Percentiles rank a stretch among this genome's conserved stretches.
phyloP scores from a whole-genome alignment of 495 filamentous ascomycete genomes.

The Aspergillus ellipticus region DNA sequence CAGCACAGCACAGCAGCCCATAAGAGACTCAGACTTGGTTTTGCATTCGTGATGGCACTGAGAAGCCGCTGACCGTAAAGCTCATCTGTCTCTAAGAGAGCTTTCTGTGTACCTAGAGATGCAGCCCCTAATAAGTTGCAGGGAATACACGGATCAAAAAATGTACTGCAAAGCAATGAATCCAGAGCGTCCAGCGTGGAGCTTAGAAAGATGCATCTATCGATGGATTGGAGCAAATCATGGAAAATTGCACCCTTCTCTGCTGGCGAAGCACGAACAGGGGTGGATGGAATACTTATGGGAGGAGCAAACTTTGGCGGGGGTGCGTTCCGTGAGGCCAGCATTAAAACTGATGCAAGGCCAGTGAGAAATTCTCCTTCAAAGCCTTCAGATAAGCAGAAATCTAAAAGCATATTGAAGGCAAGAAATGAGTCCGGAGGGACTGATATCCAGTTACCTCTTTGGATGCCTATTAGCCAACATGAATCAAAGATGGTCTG shows the following conservation, averaged over 20 bases:
- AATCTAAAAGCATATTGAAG: slow-evolving; percentile 12
- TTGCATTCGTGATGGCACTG: slow-evolving; percentile 1
- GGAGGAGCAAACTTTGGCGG: slow-evolving; percentile 11
- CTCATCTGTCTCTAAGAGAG: neutral
- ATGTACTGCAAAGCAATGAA: slow-evolving; percentile 21
- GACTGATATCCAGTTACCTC: slow-evolving; percentile 3
- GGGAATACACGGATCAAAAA: slow-evolving; percentile 20
- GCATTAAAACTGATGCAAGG: slow-evolving; percentile 9
- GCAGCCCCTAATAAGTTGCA: slow-evolving; percentile 21
- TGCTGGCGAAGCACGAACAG: neutral
- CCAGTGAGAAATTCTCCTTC: slow-evolving; percentile 12
- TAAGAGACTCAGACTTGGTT: slow-evolving; percentile 12
- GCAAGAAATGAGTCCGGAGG: slow-evolving; percentile 10
- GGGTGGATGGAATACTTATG: neutral
- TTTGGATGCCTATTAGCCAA: slow-evolving; percentile 1
- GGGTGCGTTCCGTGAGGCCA: slow-evolving; percentile 7
- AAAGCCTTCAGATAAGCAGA: slow-evolving; percentile 12
- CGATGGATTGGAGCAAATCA: slow-evolving; percentile 7
- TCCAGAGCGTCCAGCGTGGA: slow-evolving; percentile 15
- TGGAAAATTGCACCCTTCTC: slow-evolving; percentile 5
- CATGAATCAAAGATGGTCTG: neutral
- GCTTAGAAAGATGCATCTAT: slow-evolving; percentile 19
- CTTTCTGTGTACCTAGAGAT: slow-evolving; percentile 13
- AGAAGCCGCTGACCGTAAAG: slow-evolving; percentile 4
- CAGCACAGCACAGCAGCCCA: slow-evolving; percentile 10